Base-by-base conservation (phyloP, 495 filamentous ascomycete genomes). In the Xylaria palmicola region DNA sequence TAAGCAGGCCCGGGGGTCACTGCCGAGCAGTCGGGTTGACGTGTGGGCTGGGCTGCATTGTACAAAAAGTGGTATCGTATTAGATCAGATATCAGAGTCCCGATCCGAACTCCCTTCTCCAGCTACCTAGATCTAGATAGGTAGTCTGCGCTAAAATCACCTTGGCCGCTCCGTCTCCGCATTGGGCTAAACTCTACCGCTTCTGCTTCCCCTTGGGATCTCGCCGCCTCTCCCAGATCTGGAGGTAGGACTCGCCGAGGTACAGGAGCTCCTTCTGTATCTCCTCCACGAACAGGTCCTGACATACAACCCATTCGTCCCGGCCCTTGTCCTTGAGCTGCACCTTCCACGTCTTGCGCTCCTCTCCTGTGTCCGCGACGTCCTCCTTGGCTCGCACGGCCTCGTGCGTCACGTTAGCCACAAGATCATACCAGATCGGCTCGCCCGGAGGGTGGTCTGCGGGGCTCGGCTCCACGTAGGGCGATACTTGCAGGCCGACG, bases 351-450 rank as follows among this genome's bases (percentile, higher is more conserved):
- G 91, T 90, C 71, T 94, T 93, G 52, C 84, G 64, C 41, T 63
- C 60, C 5, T 65, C 67, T 5, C 56, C 61, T 3, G 56, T 64
- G 30, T 59, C 56, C 7, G 56, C 62, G 12, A 64, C 56, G 34
- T 64, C 62, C 43, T 83, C 75, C 85, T 89, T 68, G 73, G 82
- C 67, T 72, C 88, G 84, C 5, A 96, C 90, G 1, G 91, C 92
- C 65, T 96, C 92, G 68, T 97, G 89, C 57, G 92, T 94, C 58
- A 99, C 89, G 73, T 98, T 98, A 34, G 94, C 92, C 0, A 98
- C 93, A 6, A 99, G 85, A 71, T 99, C 95, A 71, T 98, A 99
- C 80, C 90, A 87, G 64, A 98, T 90, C 6, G 93, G 92, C 69
- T 96, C 93, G 9, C 89, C 87, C 0, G 84, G 83, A 62, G 93